Evolutionary conservation across 495 filamentous ascomycete species (phyloP), one percentile per base, ranked within the genome.

Genomic region (Lasiosphaeria ovina): DNA sequence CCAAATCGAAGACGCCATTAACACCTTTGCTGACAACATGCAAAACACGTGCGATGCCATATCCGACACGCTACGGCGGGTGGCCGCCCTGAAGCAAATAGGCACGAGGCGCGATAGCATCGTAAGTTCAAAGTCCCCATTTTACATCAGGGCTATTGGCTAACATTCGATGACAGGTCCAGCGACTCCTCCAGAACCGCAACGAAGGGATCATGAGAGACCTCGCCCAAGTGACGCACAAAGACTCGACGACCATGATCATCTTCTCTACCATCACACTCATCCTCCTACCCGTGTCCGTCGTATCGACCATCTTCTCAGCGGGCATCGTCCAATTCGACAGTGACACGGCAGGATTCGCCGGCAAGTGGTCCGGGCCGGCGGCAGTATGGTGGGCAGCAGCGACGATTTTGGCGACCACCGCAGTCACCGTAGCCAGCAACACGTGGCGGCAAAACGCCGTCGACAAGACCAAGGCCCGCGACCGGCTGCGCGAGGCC

Each of bases 291-390:
- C 60, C 60, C 6, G 42, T 62, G 17, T 62, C 60, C 1, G 54
- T 62, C n/a, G 49, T 62, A 12, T 62, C 60, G 45, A 57, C 52
- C 12, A 53, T 62, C n/a, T 62, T 62, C 38, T 52, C 60, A 9
- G 56, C 60, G 31, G 60, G 56, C 36, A 62, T 62, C 32, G 53
- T 62, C 45, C 31, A 17, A 3, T 62, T 62, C 24, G 54, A 17
- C 44, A n/a, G n/a, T 4, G 42, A 33, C 10, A 2, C 6, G 10
- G 42, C 31, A 1, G 42, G 44, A 3, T 59, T 59, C 48, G 17
- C 6, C 8, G 57, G 57, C 10, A 51, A 31, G 35, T 59, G 57
- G 57, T 51, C 47, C 16, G 48, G 48, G 9, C 48, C 57, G 6
- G 57, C 57, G 0, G 57, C 36, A 3, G 48, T 59, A 6, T 59